Base-by-base conservation (phyloP, 148 eudicot genomes). In the Talinum fruticosum region DNA sequence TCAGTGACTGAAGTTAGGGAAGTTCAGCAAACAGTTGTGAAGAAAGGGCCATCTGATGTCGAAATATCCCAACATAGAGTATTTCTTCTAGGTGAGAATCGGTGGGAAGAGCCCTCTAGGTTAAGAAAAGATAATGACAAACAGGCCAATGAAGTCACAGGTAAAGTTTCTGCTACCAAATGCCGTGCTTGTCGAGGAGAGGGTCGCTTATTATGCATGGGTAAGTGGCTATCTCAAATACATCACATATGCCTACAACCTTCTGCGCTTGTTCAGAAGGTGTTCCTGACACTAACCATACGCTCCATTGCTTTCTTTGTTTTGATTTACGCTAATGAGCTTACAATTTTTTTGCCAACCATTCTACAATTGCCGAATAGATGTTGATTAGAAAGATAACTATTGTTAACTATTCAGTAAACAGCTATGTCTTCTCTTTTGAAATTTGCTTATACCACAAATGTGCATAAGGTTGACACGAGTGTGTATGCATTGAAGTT, bases 51-150 rank as follows among this genome's bases (percentile, higher is more conserved):
- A 35, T 33, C 81, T 69, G 79, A 82, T 78, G 65, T 34, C 30
- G 86, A 84, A 8, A 71, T 81, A 70, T 66, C 88, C 41, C 68
- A 80, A 30, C 69, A 83, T 44, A 80, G 93, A 79, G 99, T 96
- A 64, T 96, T 83, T 84, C 97, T 96, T 77, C 93, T 96, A 49
- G 99, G 99, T 68, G 99, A 96, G 85, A 96, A 96, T 61, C 75
- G 99, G 76, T 96, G 97, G 97, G 99, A 96, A 85, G 99, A 96
- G 28, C 85, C 99, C 65, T 91, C 97, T 12, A 86, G 99, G 88
- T 89, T 96, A 70, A 78, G 66, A 67, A 82, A 74, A 66, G 79
- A 68, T 47, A 81, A 79, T 66, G 85, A 76, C 76, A 86, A 87
- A 72, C 73, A 72, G 72, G 71, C 66, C 8, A 78, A 44, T n/a